phyloP scores from a whole-genome alignment of 1,139 yeast genomes.

The Nematodospora anomalae region DNA sequence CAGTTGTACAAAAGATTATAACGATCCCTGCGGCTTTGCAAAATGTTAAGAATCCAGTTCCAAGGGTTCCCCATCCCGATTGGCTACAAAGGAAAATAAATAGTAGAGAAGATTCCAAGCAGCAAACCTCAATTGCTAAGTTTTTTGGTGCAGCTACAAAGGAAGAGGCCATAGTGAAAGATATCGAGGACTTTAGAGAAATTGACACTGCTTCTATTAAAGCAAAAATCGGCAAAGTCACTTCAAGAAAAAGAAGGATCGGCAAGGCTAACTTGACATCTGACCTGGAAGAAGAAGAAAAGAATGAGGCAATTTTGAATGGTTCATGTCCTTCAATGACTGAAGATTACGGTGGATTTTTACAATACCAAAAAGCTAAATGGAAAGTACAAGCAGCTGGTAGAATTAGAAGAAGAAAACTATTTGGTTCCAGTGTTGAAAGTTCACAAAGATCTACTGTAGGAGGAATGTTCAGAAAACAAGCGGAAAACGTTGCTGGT shows the following conservation, averaged over 20 bases:
- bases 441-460: slow-evolving; percentile 52
- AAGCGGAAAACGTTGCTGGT: slow-evolving; percentile 76
- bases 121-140: slow-evolving; percentile 63
- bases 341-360: slow-evolving; percentile 74
- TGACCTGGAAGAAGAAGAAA: slow-evolving; percentile 44
- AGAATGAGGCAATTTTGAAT: slow-evolving; percentile 45
- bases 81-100: slow-evolving; percentile 77
- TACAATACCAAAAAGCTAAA: slow-evolving; percentile 75
- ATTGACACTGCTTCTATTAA: slow-evolving; percentile 22
- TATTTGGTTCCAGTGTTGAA: slow-evolving; percentile 69
- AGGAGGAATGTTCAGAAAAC: slow-evolving; percentile 69
- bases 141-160: slow-evolving; percentile 53
- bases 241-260: slow-evolving; percentile 37
- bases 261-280: slow-evolving; percentile 28
- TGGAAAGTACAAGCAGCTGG: slow-evolving; percentile 80
- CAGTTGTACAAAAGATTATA: slow-evolving; percentile 91
- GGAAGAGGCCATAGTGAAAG: slow-evolving; percentile 39
- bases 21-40: slow-evolving; percentile 98
- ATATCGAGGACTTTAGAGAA: slow-evolving; percentile 77
- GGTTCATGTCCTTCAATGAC: slow-evolving; percentile 69
- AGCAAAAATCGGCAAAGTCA: slow-evolving; percentile 52
- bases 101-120: slow-evolving; percentile 60
- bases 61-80: slow-evolving; percentile 90
- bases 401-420: slow-evolving; percentile 65
- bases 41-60: slow-evolving; percentile 88